Conservation (phyloP, 257 asterid genomes). For the Nicotiana otophora region DNA sequence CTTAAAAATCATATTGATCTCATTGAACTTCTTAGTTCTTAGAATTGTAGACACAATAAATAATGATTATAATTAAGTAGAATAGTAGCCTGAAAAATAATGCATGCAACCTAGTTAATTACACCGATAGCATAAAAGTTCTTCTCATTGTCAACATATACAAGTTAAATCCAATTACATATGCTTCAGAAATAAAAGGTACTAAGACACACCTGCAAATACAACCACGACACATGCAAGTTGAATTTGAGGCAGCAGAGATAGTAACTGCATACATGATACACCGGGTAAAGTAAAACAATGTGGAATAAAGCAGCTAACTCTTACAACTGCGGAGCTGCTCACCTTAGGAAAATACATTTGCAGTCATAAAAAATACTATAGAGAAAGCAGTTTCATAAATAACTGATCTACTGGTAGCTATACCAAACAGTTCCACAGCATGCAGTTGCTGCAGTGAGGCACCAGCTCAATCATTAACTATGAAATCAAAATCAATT, state of each 20-base stretch:
- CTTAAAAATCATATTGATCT: conserved; percentile 90
- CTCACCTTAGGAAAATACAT: not conserved
- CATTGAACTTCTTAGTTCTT: conserved; percentile 95
- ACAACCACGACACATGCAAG: not conserved
- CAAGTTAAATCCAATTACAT: not conserved
- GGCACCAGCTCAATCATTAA: not conserved
- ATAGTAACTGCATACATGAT: not conserved
- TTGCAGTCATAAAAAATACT: not conserved
- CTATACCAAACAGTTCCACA: not conserved
- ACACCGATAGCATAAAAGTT: not conserved
- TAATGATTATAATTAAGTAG: too few relatives aligned
- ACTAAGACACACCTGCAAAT: not conserved
- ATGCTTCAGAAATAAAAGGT: not conserved
- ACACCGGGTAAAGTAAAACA: not conserved
- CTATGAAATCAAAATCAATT: not conserved
- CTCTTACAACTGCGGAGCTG: not conserved
- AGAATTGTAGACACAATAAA: conserved; percentile 56
- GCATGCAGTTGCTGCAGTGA: not conserved
- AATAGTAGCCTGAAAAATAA: not conserved
- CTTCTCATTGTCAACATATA: not conserved
- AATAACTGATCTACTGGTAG: not conserved
- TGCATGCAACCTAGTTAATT: not conserved
- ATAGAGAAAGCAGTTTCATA: not conserved
- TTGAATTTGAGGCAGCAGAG: not conserved
- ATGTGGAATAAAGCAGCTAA: not conserved